Conservation (phyloP, 495 filamentous ascomycete species). For the Aspergillus steynii region DNA sequence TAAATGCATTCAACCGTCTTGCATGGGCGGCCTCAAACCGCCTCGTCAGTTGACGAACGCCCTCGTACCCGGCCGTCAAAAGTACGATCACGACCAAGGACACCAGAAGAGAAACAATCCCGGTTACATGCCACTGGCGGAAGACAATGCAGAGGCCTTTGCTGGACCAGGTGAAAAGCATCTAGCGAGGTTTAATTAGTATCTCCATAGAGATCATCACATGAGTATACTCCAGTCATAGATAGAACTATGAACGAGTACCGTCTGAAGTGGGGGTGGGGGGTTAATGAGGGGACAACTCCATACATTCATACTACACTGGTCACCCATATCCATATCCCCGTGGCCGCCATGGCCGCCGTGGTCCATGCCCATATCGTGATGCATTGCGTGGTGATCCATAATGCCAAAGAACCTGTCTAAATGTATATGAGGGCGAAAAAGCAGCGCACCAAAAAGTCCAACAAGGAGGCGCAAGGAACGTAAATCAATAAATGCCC, state of each 20-base stretch:
- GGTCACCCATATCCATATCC: slow-evolving; percentile 57
- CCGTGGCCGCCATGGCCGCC: slow-evolving; percentile 52
- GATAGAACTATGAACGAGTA: neutral
- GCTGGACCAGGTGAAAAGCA: slow-evolving; percentile 97
- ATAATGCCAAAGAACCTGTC: slow-evolving; percentile 16
- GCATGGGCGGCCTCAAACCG: slow-evolving; percentile 69
- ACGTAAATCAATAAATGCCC: neutral
- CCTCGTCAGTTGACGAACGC: slow-evolving; percentile 71
- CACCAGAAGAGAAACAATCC: slow-evolving; percentile 68
- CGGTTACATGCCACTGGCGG: slow-evolving; percentile 80
- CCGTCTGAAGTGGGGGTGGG: neutral
- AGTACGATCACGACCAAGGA: slow-evolving; percentile 80
- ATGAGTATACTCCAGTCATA: slow-evolving; percentile 1
- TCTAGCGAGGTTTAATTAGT: slow-evolving; percentile 49
- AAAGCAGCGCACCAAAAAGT: neutral
- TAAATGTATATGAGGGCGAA: neutral
- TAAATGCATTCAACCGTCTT: slow-evolving; percentile 47
- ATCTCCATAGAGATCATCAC: neutral
- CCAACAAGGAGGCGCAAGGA: neutral
- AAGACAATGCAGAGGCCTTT: slow-evolving; percentile 94
- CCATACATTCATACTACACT: slow-evolving; percentile 85
- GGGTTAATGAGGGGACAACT: slow-evolving; percentile 4
- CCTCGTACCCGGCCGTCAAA: slow-evolving; percentile 88
- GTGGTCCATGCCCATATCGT: slow-evolving; percentile 46
- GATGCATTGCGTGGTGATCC: slow-evolving; percentile 33